Evolutionary conservation across 306 rosid genomes (phyloP).

Genomic region (Trichosanthes cucumerina): DNA sequence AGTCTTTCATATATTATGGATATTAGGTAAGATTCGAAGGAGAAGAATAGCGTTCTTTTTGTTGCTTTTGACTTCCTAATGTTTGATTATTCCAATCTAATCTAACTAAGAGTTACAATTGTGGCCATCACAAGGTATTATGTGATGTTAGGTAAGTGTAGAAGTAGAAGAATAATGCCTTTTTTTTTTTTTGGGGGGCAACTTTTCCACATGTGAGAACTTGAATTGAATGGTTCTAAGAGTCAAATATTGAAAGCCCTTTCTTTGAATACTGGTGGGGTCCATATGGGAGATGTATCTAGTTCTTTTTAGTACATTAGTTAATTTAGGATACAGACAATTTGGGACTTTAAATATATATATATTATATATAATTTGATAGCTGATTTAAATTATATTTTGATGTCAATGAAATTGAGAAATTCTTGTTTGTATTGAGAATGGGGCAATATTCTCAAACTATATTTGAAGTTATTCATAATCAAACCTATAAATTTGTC

Average conservation of each 20-base stretch:
- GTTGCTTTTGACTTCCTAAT: background rate
- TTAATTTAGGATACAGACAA: background rate
- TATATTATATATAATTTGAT: too few relatives aligned
- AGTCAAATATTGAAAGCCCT: background rate
- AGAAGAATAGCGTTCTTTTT: background rate
- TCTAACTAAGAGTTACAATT: background rate
- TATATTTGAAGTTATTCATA: too few relatives aligned
- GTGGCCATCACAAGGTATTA: background rate
- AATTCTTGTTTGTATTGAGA: background rate
- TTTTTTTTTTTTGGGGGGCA: background rate
- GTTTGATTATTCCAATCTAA: background rate
- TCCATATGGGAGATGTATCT: background rate
- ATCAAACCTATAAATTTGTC: background rate
- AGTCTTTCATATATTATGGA: background rate
- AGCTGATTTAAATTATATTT: background rate
- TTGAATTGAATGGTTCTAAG: background rate
- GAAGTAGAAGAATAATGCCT: background rate
- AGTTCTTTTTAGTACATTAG: background rate
- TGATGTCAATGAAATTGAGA: background rate
- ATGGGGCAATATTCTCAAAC: background rate
- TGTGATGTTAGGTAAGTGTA: background rate
- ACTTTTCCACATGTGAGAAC: background rate
- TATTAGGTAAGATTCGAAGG: background rate
- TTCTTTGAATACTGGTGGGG: background rate
- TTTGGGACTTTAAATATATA: background rate